A percentile compares a stretch with the other conserved stretches of the same genome.
Evolutionary conservation across 2,329 filamentous ascomycete genomes (phyloP).

Genomic region (Xylariaceae sp.): DNA sequence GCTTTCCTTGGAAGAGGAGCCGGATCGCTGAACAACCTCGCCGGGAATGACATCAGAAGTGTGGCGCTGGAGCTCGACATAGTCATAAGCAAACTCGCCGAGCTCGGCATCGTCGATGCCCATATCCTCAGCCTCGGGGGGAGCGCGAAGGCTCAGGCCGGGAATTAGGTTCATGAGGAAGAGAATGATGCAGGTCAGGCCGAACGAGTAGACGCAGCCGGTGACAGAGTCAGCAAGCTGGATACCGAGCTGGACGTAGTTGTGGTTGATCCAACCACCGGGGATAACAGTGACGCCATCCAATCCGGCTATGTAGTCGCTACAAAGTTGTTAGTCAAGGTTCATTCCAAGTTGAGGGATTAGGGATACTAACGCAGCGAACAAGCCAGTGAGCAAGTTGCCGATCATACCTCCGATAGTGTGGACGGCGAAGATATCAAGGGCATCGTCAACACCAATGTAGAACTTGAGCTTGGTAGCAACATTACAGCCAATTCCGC

Average conservation of each 20-base stretch:
- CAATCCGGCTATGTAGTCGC: conserved; percentile 67
- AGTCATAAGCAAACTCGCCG: conserved; percentile 80
- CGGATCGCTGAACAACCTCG: conserved; percentile 16
- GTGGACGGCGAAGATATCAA: conserved; percentile 91
- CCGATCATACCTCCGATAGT: conserved; percentile 78
- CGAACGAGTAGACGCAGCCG: conserved; percentile 62
- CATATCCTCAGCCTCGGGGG: conserved; percentile 63
- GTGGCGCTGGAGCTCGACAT: conserved; percentile 67
- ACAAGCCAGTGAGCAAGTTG: conserved; percentile 73
- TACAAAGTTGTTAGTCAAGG: conserved; percentile 25
- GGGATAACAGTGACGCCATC: conserved; percentile 58
- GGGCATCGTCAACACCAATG: conserved; percentile 77
- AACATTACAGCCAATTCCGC: conserved; percentile 73
- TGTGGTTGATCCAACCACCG: conserved; percentile 68
- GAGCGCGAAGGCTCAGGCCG: conserved; percentile 64
- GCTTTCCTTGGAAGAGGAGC: conserved; percentile 26
- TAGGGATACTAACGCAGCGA: conserved; percentile 57
- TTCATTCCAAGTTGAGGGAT: not conserved
- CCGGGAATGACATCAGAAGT: conserved; percentile 42
- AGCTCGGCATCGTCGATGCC: conserved; percentile 72
- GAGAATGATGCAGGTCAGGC: conserved; percentile 64
- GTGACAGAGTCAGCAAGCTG: conserved; percentile 66
- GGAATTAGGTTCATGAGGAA: conserved; percentile 69
- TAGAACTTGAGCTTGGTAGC: conserved; percentile 76
- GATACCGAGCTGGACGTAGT: conserved; percentile 68